phyloP scores from a whole-genome alignment of 768 basidiomycete genomes.

The Clitopilus passeckerianus region DNA sequence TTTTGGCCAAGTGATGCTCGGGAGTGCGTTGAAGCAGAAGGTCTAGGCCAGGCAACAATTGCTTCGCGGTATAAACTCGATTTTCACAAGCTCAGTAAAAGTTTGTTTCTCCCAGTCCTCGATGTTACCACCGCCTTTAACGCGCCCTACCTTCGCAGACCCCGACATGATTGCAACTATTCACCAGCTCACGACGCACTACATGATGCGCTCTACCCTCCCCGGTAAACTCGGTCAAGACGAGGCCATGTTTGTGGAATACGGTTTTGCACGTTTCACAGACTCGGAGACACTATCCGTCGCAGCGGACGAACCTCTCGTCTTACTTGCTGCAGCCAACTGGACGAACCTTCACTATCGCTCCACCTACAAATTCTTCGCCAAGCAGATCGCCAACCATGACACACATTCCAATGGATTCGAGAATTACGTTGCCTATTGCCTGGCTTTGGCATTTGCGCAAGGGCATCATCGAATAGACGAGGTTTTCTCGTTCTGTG shows the following conservation, averaged over 20 bases:
- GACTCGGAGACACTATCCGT: constrained; percentile 32
- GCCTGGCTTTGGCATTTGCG: constrained; percentile 33
- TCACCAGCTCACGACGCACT: constrained; percentile 31
- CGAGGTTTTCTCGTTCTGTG: constrained; percentile 32
- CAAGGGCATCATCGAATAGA: constrained; percentile 17
- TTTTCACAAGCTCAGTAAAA: constrained; percentile 36
- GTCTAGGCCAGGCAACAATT: constrained; percentile 19
- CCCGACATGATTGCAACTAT: constrained; percentile 32
- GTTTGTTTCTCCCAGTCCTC: constrained; percentile 16
- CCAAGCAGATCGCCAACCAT: constrained; percentile 26
- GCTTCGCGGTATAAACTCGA: constrained; percentile 32
- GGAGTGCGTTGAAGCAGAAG: constrained; percentile 23
- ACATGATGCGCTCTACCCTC: constrained; percentile 35
- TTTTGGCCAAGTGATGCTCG: constrained; percentile 33
- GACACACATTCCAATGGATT: constrained; percentile 34
- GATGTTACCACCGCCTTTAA: not conserved
- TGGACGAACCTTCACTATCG: constrained; percentile 34
- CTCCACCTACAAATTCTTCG: constrained; percentile 31
- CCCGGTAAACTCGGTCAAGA: constrained; percentile 31
- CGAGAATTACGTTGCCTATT: constrained; percentile 40
- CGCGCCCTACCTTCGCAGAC: constrained; percentile 15
- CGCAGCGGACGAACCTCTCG: constrained; percentile 38
- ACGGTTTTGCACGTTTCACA: constrained; percentile 40
- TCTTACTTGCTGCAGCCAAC: constrained; percentile 33
- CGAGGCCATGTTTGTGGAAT: constrained; percentile 35